Evolutionary conservation across 2,329 filamentous ascomycete genomes (phyloP).

Genomic region (Zymoseptoria pseudotritici): DNA sequence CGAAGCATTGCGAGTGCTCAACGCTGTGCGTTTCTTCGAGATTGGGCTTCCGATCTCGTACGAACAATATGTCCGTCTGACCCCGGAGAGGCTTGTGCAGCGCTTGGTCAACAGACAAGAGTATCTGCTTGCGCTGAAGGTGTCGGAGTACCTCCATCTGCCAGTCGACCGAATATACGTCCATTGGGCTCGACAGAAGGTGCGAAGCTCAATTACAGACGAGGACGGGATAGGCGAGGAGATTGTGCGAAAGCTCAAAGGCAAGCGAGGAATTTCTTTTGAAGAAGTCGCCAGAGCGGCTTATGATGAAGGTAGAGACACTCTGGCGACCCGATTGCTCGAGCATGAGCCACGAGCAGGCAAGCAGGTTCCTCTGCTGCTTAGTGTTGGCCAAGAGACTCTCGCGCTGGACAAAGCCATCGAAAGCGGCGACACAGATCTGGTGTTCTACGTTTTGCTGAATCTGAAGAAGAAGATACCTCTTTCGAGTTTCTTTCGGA

Average conservation of each 20-base stretch:
- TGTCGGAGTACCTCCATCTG: constrained; percentile 79
- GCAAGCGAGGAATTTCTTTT: constrained; percentile 89
- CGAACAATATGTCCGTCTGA: constrained; percentile 86
- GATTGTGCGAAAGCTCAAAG: constrained; percentile 78
- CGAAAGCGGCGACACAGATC: constrained; percentile 87
- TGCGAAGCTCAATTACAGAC: constrained; percentile 73
- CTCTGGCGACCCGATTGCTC: constrained; percentile 82
- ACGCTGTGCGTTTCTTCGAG: constrained; percentile 85
- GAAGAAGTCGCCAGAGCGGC: constrained; percentile 88
- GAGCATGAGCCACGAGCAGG: constrained; percentile 92
- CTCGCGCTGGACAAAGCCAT: constrained; percentile 94
- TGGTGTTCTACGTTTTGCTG: constrained; percentile 82
- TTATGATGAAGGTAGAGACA: constrained; percentile 83
- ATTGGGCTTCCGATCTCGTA: constrained; percentile 85
- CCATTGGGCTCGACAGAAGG: constrained; percentile 94
- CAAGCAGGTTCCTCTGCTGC: constrained; percentile 86
- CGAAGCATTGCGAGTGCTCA: constrained; percentile 84
- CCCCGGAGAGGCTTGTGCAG: constrained; percentile 78
- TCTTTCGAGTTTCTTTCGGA: constrained; percentile 83
- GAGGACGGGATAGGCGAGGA: constrained; percentile 81
- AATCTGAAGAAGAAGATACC: constrained; percentile 86
- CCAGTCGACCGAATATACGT: constrained; percentile 88
- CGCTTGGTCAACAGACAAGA: constrained; percentile 83
- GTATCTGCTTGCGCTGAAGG: constrained; percentile 80
- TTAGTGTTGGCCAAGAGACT: constrained; percentile 93